Evolutionary conservation across 169 alveolate genomes (phyloP).

Genomic region (Cryptosporidium bovis): DNA sequence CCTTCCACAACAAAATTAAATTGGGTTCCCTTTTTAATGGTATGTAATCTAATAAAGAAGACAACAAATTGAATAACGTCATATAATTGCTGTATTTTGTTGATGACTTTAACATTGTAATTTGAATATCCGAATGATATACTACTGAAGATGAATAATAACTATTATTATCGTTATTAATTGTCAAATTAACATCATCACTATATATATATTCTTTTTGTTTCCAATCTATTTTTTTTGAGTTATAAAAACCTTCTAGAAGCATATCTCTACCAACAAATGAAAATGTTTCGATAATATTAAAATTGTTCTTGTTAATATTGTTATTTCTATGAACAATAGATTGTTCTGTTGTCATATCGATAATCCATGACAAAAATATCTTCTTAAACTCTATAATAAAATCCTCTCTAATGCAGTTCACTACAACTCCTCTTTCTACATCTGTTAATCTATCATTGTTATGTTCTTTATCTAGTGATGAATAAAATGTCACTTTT

Average conservation of each 20-base stretch:
- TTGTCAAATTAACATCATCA: not conserved
- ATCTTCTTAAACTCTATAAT: not conserved
- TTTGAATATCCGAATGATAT: slow-evolving; percentile 18
- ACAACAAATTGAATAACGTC: slow-evolving; percentile 29
- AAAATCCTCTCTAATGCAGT: slow-evolving; percentile 15
- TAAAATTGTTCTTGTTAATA: not conserved
- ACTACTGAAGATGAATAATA: slow-evolving; percentile 21
- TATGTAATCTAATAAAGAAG: slow-evolving; percentile 53
- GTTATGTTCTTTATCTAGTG: slow-evolving; percentile 26
- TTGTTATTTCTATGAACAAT: slow-evolving; percentile 6
- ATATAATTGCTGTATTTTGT: slow-evolving; percentile 19
- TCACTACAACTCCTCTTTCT: not conserved
- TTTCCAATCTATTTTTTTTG: slow-evolving; percentile 24
- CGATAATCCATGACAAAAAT: slow-evolving; percentile 34
- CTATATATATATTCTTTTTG: not conserved
- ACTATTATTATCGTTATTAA: not conserved
- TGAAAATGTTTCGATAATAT: slow-evolving; percentile 3
- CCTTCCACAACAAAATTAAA: slow-evolving; percentile 31
- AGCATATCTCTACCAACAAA: slow-evolving; percentile 40
- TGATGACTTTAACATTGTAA: slow-evolving; percentile 15
- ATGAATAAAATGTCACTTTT: slow-evolving; percentile 15
- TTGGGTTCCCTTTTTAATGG: slow-evolving; percentile 56
- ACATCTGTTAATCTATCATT: not conserved
- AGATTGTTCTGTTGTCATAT: slow-evolving; percentile 55
- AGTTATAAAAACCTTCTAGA: slow-evolving; percentile 24